Conservation (phyloP, 257 asterid species). For the Avicennia marina region DNA sequence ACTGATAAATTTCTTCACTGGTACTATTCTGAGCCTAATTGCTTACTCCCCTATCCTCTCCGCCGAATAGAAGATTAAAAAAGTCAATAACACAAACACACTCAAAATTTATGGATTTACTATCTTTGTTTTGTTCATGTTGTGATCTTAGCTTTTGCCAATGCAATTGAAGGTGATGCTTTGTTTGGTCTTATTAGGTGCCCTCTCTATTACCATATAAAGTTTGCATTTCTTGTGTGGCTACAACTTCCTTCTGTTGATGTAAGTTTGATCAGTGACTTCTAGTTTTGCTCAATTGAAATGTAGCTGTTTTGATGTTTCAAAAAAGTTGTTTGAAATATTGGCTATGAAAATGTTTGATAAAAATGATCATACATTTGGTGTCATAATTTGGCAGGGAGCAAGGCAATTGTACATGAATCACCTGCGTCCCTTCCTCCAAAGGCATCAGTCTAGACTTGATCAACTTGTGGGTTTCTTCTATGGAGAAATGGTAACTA, state of each 20-base stretch:
- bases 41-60: not conserved
- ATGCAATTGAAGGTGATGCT: constrained; percentile 13
- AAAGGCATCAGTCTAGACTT: constrained; percentile 58
- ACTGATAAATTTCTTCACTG: constrained; percentile 75
- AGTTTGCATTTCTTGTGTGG: constrained; percentile 99
- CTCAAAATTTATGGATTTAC: too few relatives aligned
- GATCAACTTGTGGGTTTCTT: constrained; percentile 52
- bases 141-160: too few relatives aligned
- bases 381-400: constrained; percentile 52
- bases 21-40: constrained; percentile 35
- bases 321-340: too few relatives aligned
- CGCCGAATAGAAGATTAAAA: too few relatives aligned
- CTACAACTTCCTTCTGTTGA: constrained; percentile 83
- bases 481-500: constrained; percentile 67
- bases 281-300: too few relatives aligned
- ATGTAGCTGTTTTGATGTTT: too few relatives aligned
- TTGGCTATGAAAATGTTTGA: too few relatives aligned
- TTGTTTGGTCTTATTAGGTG: constrained; percentile 53
- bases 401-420: constrained; percentile 65
- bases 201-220: constrained; percentile 79
- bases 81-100: too few relatives aligned
- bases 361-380: too few relatives aligned
- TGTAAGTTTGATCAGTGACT: constrained; percentile 41
- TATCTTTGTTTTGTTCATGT: too few relatives aligned
- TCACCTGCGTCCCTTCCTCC: constrained; percentile 71